Percentiles rank a stretch among this genome's conserved stretches.
Conservation (phyloP, 345 rosid genomes). For the Salix suchowensis region DNA sequence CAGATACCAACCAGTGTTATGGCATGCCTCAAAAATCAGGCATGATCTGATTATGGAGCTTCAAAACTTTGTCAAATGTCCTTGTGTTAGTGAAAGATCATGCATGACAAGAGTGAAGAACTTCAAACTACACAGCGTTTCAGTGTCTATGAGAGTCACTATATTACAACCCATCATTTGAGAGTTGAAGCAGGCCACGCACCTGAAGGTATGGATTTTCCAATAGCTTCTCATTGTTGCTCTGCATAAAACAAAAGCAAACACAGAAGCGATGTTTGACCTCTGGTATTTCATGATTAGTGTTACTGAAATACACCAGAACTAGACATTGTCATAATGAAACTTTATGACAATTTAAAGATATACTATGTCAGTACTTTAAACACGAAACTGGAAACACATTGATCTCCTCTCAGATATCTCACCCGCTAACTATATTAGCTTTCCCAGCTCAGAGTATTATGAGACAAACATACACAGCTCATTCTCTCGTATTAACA, state of each 20-base stretch:
- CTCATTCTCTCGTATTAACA: neutral
- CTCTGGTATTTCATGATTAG: neutral
- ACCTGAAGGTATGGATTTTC: slow-evolving; percentile 98
- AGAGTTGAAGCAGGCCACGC: slow-evolving; percentile 87
- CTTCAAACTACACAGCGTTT: neutral
- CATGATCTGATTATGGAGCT: neutral
- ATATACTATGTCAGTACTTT: neutral
- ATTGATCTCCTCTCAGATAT: neutral
- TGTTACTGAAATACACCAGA: neutral
- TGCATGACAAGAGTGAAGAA: neutral
- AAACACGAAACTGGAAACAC: neutral
- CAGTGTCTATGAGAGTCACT: neutral
- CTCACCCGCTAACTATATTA: neutral
- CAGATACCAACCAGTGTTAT: neutral
- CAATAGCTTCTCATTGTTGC: slow-evolving; percentile 92
- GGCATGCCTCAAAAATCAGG: neutral
- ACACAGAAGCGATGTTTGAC: slow-evolving; percentile 3
- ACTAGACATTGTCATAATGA: neutral
- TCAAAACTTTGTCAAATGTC: neutral
- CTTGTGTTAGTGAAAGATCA: neutral
- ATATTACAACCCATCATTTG: slow-evolving; percentile 26
- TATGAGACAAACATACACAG: neutral
- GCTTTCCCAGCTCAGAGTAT: neutral
- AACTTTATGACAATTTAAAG: neutral
- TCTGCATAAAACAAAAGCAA: slow-evolving; percentile 43